These are phyloP conservation scores for Spinacia oleracea DNA, from an alignment of 179 eudicot genomes.

Conservation along the genomic window DNA sequence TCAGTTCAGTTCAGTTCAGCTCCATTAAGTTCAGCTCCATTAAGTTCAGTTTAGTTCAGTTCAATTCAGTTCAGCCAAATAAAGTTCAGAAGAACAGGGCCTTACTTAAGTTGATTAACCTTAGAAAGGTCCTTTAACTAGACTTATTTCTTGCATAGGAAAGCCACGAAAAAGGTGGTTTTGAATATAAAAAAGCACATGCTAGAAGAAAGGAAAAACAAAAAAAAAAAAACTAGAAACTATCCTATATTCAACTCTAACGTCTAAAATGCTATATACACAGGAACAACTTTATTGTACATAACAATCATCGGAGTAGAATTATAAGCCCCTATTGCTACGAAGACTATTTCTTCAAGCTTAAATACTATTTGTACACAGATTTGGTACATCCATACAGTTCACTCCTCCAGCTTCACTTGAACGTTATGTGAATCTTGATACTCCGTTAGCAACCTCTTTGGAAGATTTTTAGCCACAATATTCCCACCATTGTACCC, in stretches of 20 bases:
- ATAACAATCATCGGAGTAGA: not conserved
- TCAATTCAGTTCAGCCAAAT: too few relatives aligned
- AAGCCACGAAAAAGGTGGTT: not conserved
- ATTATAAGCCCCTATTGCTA: not conserved
- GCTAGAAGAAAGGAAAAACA: too few relatives aligned
- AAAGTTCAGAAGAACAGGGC: too few relatives aligned
- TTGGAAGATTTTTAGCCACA: slow-evolving; percentile 42
- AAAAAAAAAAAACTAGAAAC: not conserved
- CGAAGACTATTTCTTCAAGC: not conserved
- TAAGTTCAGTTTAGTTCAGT: too few relatives aligned
- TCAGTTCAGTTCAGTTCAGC: too few relatives aligned
- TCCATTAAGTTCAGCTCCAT: too few relatives aligned
- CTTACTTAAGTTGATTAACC: too few relatives aligned
- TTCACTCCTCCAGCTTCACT: slow-evolving; percentile 58
- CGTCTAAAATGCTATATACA: not conserved
- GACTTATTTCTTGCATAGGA: too few relatives aligned
- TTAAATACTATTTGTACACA: slow-evolving; percentile 1
- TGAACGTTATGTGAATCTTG: slow-evolving; percentile 32
- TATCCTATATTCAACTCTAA: not conserved
- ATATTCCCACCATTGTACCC: slow-evolving; percentile 79
- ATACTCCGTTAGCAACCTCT: slow-evolving; percentile 45
- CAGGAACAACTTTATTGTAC: not conserved
- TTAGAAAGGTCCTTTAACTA: too few relatives aligned
- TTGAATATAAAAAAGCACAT: not conserved
- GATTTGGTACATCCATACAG: slow-evolving; percentile 12